These are phyloP conservation scores for Grosmannia clavigera DNA, from an alignment of 2,329 filamentous ascomycete species.

Conservation along the genomic window DNA sequence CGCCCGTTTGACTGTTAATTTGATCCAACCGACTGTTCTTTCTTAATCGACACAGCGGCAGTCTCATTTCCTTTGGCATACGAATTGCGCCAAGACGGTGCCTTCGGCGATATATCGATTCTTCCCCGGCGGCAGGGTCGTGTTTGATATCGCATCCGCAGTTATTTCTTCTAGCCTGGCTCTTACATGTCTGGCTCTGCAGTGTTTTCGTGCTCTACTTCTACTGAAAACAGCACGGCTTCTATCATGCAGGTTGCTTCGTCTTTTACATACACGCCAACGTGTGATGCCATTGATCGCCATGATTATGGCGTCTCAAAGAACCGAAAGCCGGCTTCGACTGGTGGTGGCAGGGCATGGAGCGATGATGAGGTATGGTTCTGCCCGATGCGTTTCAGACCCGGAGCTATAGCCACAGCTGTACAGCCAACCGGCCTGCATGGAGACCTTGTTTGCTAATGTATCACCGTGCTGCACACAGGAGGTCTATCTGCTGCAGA, in stretches of 20 bases:
- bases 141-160: background rate
- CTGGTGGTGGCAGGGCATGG: conserved; percentile 69
- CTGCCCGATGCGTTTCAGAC: background rate
- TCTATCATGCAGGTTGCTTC: conserved; percentile 34
- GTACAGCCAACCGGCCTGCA: background rate
- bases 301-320: conserved; percentile 51
- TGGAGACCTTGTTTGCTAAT: conserved; percentile 35
- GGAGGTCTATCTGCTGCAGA: conserved; percentile 77
- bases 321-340: conserved; percentile 55
- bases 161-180: background rate
- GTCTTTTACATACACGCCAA: conserved; percentile 33
- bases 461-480: conserved; percentile 20
- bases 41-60: background rate
- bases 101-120: background rate
- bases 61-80: background rate
- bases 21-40: background rate
- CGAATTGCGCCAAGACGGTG: background rate
- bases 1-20: background rate
- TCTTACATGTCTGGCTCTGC: background rate
- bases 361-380: conserved; percentile 73
- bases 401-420: conserved; percentile 21
- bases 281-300: conserved; percentile 41
- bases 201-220: background rate
- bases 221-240: conserved; percentile 27
- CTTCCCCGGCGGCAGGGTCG: background rate